phyloP scores from a whole-genome alignment of 1,139 yeast species.

The Scheffersomyces segobiensis region DNA sequence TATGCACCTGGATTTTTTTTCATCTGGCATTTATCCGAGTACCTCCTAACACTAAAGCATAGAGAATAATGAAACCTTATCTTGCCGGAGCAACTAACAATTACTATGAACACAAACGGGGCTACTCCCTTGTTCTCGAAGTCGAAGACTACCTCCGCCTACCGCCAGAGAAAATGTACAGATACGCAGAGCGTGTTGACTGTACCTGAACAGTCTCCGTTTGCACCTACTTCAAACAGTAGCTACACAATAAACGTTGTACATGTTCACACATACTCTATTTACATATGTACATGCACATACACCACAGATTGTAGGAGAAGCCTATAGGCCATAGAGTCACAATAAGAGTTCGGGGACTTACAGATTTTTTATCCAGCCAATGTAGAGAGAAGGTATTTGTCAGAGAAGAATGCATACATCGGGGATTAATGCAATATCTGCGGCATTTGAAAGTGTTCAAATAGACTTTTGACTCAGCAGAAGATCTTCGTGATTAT shows the following conservation, averaged over 20 bases:
- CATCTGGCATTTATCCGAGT: neutral
- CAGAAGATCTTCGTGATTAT: neutral
- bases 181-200: neutral
- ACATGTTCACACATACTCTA: neutral
- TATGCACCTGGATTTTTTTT: too few relatives aligned
- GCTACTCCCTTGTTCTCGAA: neutral
- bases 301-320: neutral
- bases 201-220: neutral
- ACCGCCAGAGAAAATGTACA: neutral
- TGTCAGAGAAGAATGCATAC: neutral
- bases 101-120: neutral
- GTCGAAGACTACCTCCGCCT: neutral
- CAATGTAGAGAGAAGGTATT: neutral
- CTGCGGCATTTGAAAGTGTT: neutral
- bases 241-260: neutral
- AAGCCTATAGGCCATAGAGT: neutral
- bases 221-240: neutral
- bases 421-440: neutral
- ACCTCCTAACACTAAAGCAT: neutral
- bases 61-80: neutral
- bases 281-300: neutral
- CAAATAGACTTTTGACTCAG: neutral
- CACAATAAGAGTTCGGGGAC: neutral
- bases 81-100: neutral
- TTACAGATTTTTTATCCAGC: neutral